phyloP scores from a whole-genome alignment of 2,329 filamentous ascomycete genomes.

The Alternaria gansuensis region DNA sequence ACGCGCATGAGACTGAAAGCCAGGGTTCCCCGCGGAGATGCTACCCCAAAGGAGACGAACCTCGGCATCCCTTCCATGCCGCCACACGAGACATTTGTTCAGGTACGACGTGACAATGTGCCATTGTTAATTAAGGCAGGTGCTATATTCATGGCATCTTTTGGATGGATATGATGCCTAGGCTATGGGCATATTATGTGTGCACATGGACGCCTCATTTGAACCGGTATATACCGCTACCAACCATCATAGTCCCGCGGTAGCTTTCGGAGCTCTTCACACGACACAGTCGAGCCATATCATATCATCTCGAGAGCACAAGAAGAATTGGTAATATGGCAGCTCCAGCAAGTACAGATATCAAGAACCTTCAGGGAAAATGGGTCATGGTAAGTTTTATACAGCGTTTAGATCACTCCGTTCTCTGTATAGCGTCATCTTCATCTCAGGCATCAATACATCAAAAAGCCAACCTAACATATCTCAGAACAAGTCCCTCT shows the following conservation, averaged over 20 bases:
- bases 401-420: neutral
- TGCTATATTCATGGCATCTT: conserved; percentile 21
- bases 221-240: neutral
- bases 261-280: conserved; percentile 10
- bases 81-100: conserved; percentile 10
- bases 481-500: conserved; percentile 76
- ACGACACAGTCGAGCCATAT: conserved; percentile 5
- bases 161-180: conserved; percentile 20
- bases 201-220: neutral
- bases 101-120: conserved; percentile 24
- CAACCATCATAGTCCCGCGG: conserved; percentile 12
- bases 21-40: conserved; percentile 29
- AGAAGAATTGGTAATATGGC: conserved; percentile 43
- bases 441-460: neutral
- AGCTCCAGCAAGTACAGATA: conserved; percentile 46
- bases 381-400: conserved; percentile 48
- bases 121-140: conserved; percentile 28
- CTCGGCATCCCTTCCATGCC: conserved; percentile 27
- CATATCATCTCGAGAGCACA: neutral
- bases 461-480: neutral
- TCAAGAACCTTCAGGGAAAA: conserved; percentile 51
- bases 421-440: neutral
- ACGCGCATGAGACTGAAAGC: conserved; percentile 6
- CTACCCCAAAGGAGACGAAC: conserved; percentile 27
- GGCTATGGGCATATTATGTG: conserved; percentile 26